These are phyloP conservation scores for Coemansia sp. DNA, from an alignment of 192 early-diverging fungal genomes.

Conservation along the genomic window DNA sequence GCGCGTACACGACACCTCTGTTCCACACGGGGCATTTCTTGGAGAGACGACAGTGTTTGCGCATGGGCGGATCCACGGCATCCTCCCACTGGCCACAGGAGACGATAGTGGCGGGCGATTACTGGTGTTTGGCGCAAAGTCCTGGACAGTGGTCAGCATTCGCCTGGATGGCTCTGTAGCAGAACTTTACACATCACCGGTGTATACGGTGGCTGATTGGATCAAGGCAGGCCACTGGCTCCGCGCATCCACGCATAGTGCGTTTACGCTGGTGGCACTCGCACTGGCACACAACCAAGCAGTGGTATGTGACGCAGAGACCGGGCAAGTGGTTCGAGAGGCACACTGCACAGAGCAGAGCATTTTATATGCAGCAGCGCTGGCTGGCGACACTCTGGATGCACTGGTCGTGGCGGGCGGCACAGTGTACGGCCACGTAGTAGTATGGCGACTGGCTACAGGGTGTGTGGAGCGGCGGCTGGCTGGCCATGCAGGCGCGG, in stretches of 20 bases:
- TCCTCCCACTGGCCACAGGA: constrained; percentile 9
- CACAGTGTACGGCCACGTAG: constrained; percentile 81
- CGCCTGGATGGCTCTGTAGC: no score
- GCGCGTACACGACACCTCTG: constrained; percentile 23
- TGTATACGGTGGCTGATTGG: constrained; percentile 63
- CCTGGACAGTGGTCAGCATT: constrained; percentile 24
- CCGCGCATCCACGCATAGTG: neutral
- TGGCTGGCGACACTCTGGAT: constrained; percentile 57
- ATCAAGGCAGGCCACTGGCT: constrained; percentile 76
- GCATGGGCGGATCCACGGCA: constrained; percentile 47
- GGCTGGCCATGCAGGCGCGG: constrained; percentile 58
- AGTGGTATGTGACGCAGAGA: constrained; percentile 50
- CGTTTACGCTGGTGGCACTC: constrained; percentile 47
- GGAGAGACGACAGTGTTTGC: constrained; percentile 15
- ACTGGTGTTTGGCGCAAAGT: constrained; percentile 55
- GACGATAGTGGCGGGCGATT: neutral
- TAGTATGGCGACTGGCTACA: constrained; percentile 29
- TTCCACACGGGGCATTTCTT: neutral
- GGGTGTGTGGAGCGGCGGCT: neutral
- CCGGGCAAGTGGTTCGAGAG: constrained; percentile 16
- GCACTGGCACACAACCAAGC: constrained; percentile 77
- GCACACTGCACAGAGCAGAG: constrained; percentile 65
- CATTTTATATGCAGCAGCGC: constrained; percentile 72
- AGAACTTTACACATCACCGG: no score
- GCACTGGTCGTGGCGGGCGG: constrained; percentile 64